A percentile compares a stretch with the other conserved stretches of the same genome.
Conservation (phyloP, 257 asterid species). For the Fraxinus quadrangulata region DNA sequence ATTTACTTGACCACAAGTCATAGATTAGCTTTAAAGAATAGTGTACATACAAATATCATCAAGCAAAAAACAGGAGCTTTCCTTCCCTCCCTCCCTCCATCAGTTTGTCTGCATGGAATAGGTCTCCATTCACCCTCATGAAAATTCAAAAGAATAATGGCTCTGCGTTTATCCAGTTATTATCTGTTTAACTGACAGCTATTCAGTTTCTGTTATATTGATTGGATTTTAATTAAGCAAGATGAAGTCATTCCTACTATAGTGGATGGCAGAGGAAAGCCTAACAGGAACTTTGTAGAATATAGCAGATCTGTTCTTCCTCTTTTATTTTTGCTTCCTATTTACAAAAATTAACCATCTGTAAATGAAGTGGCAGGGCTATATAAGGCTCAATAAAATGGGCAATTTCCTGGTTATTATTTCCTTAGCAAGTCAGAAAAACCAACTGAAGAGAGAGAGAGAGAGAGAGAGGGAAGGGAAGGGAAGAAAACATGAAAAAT, state of each 20-base stretch:
- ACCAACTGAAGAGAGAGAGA: neutral
- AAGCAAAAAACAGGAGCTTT: conserved; percentile 22
- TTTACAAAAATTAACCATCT: neutral
- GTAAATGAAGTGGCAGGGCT: neutral
- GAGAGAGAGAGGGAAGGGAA: neutral
- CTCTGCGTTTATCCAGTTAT: neutral
- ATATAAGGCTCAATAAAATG: neutral
- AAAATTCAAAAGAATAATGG: neutral
- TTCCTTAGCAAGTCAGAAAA: neutral
- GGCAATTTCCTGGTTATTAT: neutral
- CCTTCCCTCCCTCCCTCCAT: neutral
- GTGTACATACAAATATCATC: conserved; percentile 19
- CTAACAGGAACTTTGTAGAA: neutral
- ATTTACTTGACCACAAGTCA: conserved; percentile 6
- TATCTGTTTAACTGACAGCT: neutral
- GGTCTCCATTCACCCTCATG: neutral
- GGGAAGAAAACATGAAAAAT: neutral
- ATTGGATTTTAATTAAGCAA: neutral
- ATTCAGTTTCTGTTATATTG: neutral
- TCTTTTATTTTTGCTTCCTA: neutral
- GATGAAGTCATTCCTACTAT: neutral
- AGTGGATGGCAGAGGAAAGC: neutral
- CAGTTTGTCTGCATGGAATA: neutral
- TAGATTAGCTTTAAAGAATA: conserved; percentile 6
- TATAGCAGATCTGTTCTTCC: neutral